Evolutionary conservation across 2,329 filamentous ascomycete genomes (phyloP).

Genomic region (Colletotrichum somersetense): DNA sequence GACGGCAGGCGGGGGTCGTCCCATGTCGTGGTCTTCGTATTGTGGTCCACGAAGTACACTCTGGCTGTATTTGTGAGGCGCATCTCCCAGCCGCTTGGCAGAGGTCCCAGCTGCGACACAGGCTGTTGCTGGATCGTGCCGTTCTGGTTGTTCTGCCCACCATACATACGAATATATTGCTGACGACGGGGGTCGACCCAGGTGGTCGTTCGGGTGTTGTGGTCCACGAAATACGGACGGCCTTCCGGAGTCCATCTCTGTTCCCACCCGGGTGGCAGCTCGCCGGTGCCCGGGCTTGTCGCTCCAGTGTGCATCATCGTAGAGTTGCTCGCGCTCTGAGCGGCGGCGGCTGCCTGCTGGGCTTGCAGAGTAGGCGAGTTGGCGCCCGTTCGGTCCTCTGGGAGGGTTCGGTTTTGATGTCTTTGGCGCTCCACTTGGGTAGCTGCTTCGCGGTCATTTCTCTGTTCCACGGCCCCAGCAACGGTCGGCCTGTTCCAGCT

Average conservation of each 20-base stretch:
- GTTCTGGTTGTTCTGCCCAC: slow-evolving; percentile 85
- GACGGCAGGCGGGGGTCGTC: slow-evolving; percentile 96
- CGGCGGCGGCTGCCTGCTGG: slow-evolving; percentile 59
- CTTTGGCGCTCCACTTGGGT: slow-evolving; percentile 93
- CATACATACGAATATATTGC: slow-evolving; percentile 98
- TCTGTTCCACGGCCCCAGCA: slow-evolving; percentile 80
- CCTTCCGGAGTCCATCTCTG: slow-evolving; percentile 96
- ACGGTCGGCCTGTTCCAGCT: slow-evolving; percentile 94
- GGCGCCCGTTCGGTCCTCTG: slow-evolving; percentile 93
- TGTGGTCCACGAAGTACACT: slow-evolving; percentile 99
- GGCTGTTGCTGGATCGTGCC: slow-evolving; percentile 96
- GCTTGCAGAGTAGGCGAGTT: slow-evolving; percentile 85
- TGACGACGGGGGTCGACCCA: slow-evolving; percentile 98
- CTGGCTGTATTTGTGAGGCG: slow-evolving; percentile 96
- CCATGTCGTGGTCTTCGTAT: slow-evolving; percentile 99
- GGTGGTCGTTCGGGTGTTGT: slow-evolving; percentile 97
- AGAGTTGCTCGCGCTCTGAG: slow-evolving; percentile 66
- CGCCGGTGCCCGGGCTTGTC: slow-evolving; percentile 93
- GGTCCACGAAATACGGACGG: slow-evolving; percentile 95
- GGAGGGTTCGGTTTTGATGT: slow-evolving; percentile 95
- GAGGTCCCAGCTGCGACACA: slow-evolving; percentile 92
- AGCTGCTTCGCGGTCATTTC: slow-evolving; percentile 86
- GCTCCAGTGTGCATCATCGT: slow-evolving; percentile 96
- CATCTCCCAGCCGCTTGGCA: slow-evolving; percentile 99
- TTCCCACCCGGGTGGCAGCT: slow-evolving; percentile 96